Base-by-base conservation (phyloP, 768 basidiomycete genomes). In the Rhodotorula paludigena region DNA sequence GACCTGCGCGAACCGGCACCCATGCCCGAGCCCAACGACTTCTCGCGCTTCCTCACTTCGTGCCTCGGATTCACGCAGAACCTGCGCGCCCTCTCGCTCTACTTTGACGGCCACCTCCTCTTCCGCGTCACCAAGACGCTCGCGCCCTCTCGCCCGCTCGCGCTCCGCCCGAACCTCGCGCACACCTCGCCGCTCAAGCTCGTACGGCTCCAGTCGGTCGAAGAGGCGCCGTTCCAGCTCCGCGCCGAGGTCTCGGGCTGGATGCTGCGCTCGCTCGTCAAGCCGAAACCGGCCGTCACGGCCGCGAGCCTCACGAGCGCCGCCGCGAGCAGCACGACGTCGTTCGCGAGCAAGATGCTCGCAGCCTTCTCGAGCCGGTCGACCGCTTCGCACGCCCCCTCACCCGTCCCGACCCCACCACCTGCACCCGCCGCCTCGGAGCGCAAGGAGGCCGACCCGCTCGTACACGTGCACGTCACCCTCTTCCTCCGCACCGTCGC, bases 21-120 rank as follows among this genome's bases (percentile, higher is more conserved):
- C 0, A 86, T 94, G 64, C 91, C 90, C 1, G 82, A 84, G 25
- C 81, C 81, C 0, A 89, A 93, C 69, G 92, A 97, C 74, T 86
- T 97, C 70, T 85, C 88, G 39, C 67, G 67, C 7, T 68, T 99
- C 77, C 82, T 99, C 28, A 83, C 87, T 45, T 93, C 92, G 4
- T 90, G 89, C 1, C 86, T 99, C 62, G 92, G 92, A 0, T 99
- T 99, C 80, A 97, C 96, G 88, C 81, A 83, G 18, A 83, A 86
- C 66, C 82, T 99, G 16, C 80, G 81, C 18, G 83, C 87, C 77
- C 84, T 97, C 64, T 85, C 85, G 71, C 85, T 98, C 35, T 90
- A 84, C 77, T 85, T 96, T 48, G 87, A 98, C 74, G 87, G 87
- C 68, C 84, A 86, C 74, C 66, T 67, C 81, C 87, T 42, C 81